Percentiles rank a stretch among this genome's conserved stretches.
These are phyloP conservation scores for Suhomyces faveliae DNA, from an alignment of 805 yeast species.

Conservation along the genomic window DNA sequence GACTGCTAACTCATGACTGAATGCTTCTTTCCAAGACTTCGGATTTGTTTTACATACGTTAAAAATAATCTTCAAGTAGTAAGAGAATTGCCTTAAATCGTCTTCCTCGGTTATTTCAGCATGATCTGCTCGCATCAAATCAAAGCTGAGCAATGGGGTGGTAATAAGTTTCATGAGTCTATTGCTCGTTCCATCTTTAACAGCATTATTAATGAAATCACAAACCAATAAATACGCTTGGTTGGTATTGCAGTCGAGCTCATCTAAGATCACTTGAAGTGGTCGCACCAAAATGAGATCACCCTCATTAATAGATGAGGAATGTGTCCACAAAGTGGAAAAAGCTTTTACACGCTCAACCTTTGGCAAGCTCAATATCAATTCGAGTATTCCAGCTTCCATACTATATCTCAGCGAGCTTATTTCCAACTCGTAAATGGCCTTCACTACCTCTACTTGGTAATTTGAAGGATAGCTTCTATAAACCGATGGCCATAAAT, in stretches of 20 bases:
- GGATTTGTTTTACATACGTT: constrained; percentile 51
- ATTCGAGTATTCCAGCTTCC: constrained; percentile 69
- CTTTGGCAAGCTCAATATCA: constrained; percentile 42
- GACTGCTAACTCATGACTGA: constrained; percentile 59
- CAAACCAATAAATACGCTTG: constrained; percentile 43
- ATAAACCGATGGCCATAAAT: constrained; percentile 56
- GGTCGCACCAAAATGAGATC: constrained; percentile 59
- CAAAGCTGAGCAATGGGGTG: constrained; percentile 48
- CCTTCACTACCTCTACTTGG: constrained; percentile 70
- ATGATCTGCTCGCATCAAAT: constrained; percentile 31
- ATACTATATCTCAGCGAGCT: constrained; percentile 52
- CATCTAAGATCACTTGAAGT: constrained; percentile 66
- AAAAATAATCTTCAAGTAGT: constrained; percentile 54
- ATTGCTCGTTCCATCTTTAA: constrained; percentile 55
- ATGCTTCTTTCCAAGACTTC: constrained; percentile 43
- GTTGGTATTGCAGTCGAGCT: constrained; percentile 43
- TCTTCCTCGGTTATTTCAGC: constrained; percentile 40
- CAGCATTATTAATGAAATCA: constrained; percentile 45
- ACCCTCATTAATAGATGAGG: constrained; percentile 48
- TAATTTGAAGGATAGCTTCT: constrained; percentile 47
- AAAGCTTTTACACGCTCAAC: constrained; percentile 51
- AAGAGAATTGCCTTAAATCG: constrained; percentile 63
- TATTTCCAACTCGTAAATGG: constrained; percentile 61
- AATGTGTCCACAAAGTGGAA: constrained; percentile 71
- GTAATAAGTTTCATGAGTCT: constrained; percentile 60